A percentile compares a stretch with the other conserved stretches of the same genome.
Conservation (phyloP, 2,329 filamentous ascomycete genomes). For the Cytospora chrysosperma region DNA sequence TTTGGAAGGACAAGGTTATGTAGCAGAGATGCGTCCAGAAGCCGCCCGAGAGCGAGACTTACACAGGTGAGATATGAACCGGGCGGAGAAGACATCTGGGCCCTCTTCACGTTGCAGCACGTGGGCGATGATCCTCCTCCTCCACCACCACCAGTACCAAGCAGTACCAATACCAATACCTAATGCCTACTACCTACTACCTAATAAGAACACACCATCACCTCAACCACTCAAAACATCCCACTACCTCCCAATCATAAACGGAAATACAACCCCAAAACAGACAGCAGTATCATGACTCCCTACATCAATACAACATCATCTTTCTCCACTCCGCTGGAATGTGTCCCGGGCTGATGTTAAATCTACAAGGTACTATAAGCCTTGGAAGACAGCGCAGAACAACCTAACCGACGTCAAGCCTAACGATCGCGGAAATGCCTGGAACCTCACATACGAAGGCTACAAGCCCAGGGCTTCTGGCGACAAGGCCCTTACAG, state of each 20-base stretch:
- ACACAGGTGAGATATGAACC: slow-evolving; percentile 10
- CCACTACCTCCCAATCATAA: not conserved
- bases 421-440: not conserved
- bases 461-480: slow-evolving; percentile 37
- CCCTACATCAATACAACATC: not conserved
- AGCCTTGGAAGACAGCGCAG: slow-evolving; percentile 20
- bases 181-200: too few species aligned
- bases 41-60: slow-evolving; percentile 21
- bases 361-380: slow-evolving; percentile 12
- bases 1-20: not conserved
- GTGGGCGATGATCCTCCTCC: not conserved
- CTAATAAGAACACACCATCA: too few species aligned
- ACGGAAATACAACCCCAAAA: not conserved
- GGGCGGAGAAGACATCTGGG: too few species aligned
- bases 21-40: slow-evolving; percentile 19
- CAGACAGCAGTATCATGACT: not conserved
- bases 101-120: not conserved
- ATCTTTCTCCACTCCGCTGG: not conserved
- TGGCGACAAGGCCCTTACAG: slow-evolving; percentile 41
- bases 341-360: not conserved
- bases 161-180: too few species aligned
- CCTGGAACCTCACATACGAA: slow-evolving; percentile 16
- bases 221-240: not conserved
- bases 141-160: not conserved
- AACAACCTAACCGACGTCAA: slow-evolving; percentile 12